Conservation (phyloP, 2,329 filamentous ascomycete species). For the Dothistroma pini region DNA sequence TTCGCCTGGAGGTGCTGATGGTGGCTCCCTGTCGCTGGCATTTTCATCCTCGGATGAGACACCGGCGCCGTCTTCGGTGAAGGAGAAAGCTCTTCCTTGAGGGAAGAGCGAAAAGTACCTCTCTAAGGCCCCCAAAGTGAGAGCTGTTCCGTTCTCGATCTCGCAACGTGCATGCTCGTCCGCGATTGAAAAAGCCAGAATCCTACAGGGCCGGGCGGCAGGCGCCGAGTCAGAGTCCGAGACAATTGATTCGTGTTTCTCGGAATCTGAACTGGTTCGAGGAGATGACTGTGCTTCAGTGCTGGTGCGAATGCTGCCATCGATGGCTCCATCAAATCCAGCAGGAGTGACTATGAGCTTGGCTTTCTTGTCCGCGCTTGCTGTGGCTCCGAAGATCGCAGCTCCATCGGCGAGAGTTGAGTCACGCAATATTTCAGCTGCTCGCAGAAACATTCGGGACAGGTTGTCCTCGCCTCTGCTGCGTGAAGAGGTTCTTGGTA, state of each 20-base stretch:
- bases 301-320: not conserved
- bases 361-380: conserved; percentile 15
- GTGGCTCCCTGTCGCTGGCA: conserved; percentile 25
- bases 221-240: conserved; percentile 26
- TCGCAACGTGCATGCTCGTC: conserved; percentile 23
- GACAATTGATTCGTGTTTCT: conserved; percentile 15
- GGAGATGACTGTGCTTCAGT: conserved; percentile 9
- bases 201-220: conserved; percentile 21
- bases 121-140: conserved; percentile 27
- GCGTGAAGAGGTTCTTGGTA: not conserved
- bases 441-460: conserved; percentile 24
- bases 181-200: conserved; percentile 24
- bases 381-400: conserved; percentile 29
- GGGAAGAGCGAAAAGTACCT: conserved; percentile 30
- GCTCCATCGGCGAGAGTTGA: conserved; percentile 31
- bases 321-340: not conserved
- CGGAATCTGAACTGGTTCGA: conserved; percentile 18
- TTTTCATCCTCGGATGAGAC: conserved; percentile 29
- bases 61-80: conserved; percentile 26
- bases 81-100: conserved; percentile 28
- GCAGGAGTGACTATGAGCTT: conserved; percentile 10
- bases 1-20: conserved; percentile 41
- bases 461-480: conserved; percentile 17
- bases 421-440: conserved; percentile 29
- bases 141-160: conserved; percentile 24